Evolutionary conservation across 2,329 filamentous ascomycete genomes (phyloP), one percentile per base, ranked within the genome.

Genomic region (Pseudocercospora fijiensis): DNA sequence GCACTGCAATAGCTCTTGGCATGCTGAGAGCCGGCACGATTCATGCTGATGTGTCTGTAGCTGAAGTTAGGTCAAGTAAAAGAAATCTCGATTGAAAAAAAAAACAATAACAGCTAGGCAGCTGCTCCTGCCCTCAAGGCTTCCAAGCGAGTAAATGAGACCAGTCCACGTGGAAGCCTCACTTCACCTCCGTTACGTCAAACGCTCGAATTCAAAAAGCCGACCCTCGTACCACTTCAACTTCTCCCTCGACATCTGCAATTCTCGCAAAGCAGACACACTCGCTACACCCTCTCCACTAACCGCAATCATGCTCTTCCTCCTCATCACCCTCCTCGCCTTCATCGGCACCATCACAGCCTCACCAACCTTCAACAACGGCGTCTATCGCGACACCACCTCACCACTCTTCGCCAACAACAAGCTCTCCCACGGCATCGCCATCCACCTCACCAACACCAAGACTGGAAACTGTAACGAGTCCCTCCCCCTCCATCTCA

Each of bases 381-480:
- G 13, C 33, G 18, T 41, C n/a, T n/a, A n/a, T n/a, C n/a, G n/a
- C n/a, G n/a, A n/a, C 37, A 41, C 37, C 4, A n/a, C 16, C 37
- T 7, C 13, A 5, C 37, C 16, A 16, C n/a, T 41, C 33, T 37
- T 37, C 33, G 33, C 33, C 33, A 16, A 16, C 11, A 37, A 13
- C 3, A 41, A 41, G 33, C 53, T 57, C 58, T 49, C 37, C 27
- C 56, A 49, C 18, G 58, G 59, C 37, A 20, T 65, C 30, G 55
- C 59, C 49, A 55, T 62, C 37, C 64, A 64, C 61, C 49, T 61
- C 49, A 43, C 70, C 65, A n/a, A 60, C 59, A 45, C 9, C 64
- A 45, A 51, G 16, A 60, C 63, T 30, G 63, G 62, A 43, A 53
- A 53, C 22, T 53, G 37, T n/a, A n/a, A n/a, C n/a, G n/a, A n/a